phyloP scores from a whole-genome alignment of 371 early-diverging fungal genomes.

The Phascolomyces articulosus region DNA sequence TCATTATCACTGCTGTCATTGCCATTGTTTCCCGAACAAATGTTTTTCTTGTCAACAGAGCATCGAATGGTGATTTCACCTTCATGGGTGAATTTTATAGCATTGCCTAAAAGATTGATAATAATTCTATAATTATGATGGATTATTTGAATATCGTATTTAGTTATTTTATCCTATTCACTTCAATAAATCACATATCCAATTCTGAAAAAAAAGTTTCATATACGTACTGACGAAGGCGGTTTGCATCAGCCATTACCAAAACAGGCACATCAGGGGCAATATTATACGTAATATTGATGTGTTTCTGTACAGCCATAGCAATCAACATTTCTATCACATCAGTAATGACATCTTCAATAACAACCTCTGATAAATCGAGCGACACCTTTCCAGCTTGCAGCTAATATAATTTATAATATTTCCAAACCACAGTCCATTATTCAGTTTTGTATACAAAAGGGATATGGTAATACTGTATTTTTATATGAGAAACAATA shows the following conservation, averaged over 20 bases:
- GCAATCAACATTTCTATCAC: constrained; percentile 58
- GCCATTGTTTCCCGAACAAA: not conserved
- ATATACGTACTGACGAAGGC: constrained; percentile 39
- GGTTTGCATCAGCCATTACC: constrained; percentile 53
- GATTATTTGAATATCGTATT: too few species aligned
- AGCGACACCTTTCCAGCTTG: constrained; percentile 65
- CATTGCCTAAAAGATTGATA: constrained; percentile 45
- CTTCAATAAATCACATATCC: too few species aligned
- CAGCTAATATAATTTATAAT: too few species aligned
- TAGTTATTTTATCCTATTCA: too few species aligned
- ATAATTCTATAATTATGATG: constrained; percentile 28
- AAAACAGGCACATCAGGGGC: constrained; percentile 37
- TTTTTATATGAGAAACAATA: too few species aligned
- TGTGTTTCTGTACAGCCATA: constrained; percentile 53
- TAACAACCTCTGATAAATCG: constrained; percentile 48
- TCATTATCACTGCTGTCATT: not conserved
- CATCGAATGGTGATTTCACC: constrained; percentile 54
- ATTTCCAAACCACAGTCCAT: too few species aligned
- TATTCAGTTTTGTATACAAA: too few species aligned
- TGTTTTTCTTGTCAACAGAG: constrained; percentile 29
- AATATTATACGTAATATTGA: constrained; percentile 50
- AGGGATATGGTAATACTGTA: too few species aligned
- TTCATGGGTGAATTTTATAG: constrained; percentile 60
- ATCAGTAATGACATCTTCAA: constrained; percentile 58
- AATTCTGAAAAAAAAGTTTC: too few species aligned